phyloP scores from a whole-genome alignment of 345 rosid species.

The Lumnitzera racemosa region DNA sequence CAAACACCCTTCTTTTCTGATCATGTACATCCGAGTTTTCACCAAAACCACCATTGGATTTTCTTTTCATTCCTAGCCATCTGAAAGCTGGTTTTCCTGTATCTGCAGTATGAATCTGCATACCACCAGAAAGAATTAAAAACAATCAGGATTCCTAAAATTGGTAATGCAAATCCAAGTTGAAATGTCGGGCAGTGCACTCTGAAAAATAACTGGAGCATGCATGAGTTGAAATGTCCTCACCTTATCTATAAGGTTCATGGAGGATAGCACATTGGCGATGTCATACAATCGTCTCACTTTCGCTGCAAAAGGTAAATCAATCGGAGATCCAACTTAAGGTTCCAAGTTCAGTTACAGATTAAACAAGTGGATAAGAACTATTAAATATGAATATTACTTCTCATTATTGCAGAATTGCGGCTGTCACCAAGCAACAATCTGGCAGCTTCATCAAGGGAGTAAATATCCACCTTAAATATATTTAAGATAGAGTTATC shows the following conservation, averaged over 20 bases:
- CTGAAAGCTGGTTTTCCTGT: conserved; percentile 79
- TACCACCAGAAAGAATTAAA: not conserved
- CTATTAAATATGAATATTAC: conserved; percentile 25
- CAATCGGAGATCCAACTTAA: not conserved
- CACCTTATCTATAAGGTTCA: conserved; percentile 93
- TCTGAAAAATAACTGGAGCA: not conserved
- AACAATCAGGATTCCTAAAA: not conserved
- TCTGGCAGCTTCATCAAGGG: conserved; percentile 79
- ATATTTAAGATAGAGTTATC: not conserved
- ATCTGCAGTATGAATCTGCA: conserved; percentile 23
- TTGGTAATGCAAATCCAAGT: too few species aligned
- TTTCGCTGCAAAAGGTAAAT: conserved; percentile 51
- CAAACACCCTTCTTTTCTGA: conserved; percentile 61
- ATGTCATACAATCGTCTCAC: conserved; percentile 88
- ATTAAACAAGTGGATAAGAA: not conserved
- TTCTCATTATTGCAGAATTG: conserved; percentile 66
- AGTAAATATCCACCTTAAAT: conserved; percentile 51
- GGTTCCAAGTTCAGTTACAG: not conserved
- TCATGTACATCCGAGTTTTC: conserved; percentile 23
- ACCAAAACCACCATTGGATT: conserved; percentile 25
- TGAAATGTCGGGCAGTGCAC: too few species aligned
- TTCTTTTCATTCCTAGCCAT: conserved; percentile 69
- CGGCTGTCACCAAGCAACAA: conserved; percentile 72
- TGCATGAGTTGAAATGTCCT: not conserved
- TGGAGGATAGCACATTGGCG: conserved; percentile 77